A percentile compares a stretch with the other conserved stretches of the same genome.
phyloP scores from a whole-genome alignment of 495 filamentous ascomycete species.

The Parmelia sp. region DNA sequence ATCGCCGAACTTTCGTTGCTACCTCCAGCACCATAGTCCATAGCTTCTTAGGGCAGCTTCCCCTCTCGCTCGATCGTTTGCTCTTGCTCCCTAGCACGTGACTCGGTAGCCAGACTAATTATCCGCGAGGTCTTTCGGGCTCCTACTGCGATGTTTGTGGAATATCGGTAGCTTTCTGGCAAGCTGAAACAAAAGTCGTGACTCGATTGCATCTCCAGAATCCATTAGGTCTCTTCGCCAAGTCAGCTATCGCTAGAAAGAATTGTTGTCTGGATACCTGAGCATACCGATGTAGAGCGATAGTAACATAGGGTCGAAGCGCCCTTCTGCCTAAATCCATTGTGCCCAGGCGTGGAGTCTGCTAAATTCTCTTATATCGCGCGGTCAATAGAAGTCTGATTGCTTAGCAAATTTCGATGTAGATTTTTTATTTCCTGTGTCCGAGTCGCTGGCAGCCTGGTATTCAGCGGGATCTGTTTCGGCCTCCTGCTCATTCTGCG shows the following conservation, averaged over 20 bases:
- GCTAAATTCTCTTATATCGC: background rate
- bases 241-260: background rate
- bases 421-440: background rate
- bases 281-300: background rate
- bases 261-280: background rate
- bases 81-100: background rate
- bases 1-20: background rate
- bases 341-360: background rate
- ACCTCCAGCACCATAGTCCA: background rate
- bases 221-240: background rate
- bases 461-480: background rate
- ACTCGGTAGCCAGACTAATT: background rate
- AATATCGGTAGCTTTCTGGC: background rate
- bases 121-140: background rate
- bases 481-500: conserved; percentile 24
- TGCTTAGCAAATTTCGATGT: background rate
- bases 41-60: background rate
- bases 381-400: conserved; percentile 10
- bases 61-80: background rate
- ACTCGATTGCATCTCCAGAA: background rate
- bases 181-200: too few relatives aligned
- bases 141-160: background rate
- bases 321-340: background rate
- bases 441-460: background rate
- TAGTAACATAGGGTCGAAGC: background rate